phyloP scores from a whole-genome alignment of 2,329 filamentous ascomycete species.

The Trichoderma koningii region DNA sequence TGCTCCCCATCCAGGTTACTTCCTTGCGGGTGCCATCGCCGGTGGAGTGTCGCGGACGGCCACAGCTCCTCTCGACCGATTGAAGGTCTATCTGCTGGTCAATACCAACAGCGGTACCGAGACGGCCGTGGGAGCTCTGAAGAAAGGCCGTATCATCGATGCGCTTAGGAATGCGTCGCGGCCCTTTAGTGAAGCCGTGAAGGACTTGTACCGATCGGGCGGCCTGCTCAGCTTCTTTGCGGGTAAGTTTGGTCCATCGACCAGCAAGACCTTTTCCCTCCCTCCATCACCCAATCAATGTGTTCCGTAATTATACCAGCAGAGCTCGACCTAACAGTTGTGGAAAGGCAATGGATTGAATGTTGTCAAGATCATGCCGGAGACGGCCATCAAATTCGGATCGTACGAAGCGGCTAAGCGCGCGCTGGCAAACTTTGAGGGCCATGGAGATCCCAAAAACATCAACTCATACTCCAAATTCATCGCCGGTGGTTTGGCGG shows the following conservation, averaged over 20 bases:
- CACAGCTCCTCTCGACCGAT: conserved; percentile 91
- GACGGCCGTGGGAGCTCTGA: conserved; percentile 65
- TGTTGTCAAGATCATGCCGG: conserved; percentile 96
- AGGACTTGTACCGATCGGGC: conserved; percentile 80
- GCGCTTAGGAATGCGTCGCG: conserved; percentile 66
- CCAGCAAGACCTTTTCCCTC: neutral
- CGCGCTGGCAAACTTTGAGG: conserved; percentile 81
- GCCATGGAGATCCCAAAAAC: conserved; percentile 75
- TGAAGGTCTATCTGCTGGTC: conserved; percentile 97
- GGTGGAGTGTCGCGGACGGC: conserved; percentile 93
- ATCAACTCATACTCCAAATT: conserved; percentile 89
- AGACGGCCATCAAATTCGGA: conserved; percentile 97
- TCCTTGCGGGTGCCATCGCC: conserved; percentile 90
- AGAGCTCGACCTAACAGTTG: neutral
- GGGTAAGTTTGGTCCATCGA: conserved; percentile 56
- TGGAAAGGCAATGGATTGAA: conserved; percentile 86
- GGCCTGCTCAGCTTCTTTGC: conserved; percentile 90
- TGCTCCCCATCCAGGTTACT: conserved; percentile 93
- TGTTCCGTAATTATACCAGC: neutral
- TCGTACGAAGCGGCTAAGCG: conserved; percentile 96
- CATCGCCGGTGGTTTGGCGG: conserved; percentile 83
- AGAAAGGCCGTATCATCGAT: conserved; percentile 66
- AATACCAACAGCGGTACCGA: conserved; percentile 63
- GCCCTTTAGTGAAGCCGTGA: conserved; percentile 72
- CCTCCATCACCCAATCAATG: no score